phyloP scores from a whole-genome alignment of 148 eudicot genomes.

The Rhododendron simsii region DNA sequence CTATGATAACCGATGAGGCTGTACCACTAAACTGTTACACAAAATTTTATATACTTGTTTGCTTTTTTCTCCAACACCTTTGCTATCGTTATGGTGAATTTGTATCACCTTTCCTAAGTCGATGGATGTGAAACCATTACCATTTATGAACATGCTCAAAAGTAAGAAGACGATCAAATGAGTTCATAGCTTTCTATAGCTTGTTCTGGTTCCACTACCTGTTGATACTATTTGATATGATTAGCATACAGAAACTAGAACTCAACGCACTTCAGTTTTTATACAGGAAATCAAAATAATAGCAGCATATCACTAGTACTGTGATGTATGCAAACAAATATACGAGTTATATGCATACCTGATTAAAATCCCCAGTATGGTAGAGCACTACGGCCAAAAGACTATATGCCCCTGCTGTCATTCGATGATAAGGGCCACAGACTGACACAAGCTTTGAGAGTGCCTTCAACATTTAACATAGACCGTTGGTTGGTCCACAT shows the following conservation, averaged over 20 bases:
- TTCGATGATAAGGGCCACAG: constrained; percentile 98
- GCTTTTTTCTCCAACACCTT: background rate
- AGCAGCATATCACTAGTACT: background rate
- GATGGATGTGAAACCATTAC: background rate
- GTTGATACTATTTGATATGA: background rate
- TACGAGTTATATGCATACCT: constrained; percentile 40
- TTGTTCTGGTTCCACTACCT: background rate
- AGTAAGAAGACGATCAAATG: background rate
- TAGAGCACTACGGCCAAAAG: constrained; percentile 96
- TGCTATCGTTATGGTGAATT: background rate
- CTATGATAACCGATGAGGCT: background rate
- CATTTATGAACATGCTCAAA: background rate
- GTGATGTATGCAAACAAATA: background rate
- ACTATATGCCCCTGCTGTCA: constrained; percentile 99
- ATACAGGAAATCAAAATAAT: background rate
- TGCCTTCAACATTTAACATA: constrained; percentile 49
- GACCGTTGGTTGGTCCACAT: constrained; percentile 13
- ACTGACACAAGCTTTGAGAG: constrained; percentile 96
- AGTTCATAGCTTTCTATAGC: background rate
- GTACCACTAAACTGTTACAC: background rate
- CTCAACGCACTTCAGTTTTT: background rate
- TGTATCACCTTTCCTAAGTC: background rate
- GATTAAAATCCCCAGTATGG: constrained; percentile 99
- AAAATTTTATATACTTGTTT: background rate
- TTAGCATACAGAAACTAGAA: background rate